phyloP scores from a whole-genome alignment of 2,329 filamentous ascomycete genomes.

The Ceratocystis huliohia region DNA sequence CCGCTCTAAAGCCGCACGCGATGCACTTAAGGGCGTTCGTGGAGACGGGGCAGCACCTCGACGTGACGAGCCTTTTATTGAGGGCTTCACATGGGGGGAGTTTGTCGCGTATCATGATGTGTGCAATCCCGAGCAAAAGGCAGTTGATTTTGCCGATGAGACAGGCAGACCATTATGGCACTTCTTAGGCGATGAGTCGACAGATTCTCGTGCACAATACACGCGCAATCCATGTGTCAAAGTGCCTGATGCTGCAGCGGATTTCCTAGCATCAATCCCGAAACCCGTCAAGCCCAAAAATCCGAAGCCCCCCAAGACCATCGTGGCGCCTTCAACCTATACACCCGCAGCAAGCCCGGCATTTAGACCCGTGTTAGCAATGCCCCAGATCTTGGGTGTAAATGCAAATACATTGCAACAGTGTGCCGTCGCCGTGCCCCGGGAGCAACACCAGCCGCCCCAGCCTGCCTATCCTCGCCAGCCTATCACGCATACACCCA shows the following conservation, averaged over 20 bases:
- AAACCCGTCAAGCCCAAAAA: slow-evolving; percentile 34
- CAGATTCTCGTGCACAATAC: slow-evolving; percentile 82
- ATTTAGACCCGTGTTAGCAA: background rate
- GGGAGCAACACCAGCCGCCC: background rate
- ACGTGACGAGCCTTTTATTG: slow-evolving; percentile 53
- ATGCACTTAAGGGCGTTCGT: slow-evolving; percentile 49
- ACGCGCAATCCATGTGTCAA: slow-evolving; percentile 56
- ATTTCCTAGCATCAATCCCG: slow-evolving; percentile 58
- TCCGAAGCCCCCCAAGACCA: slow-evolving; percentile 16
- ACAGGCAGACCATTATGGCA: slow-evolving; percentile 54
- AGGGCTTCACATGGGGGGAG: slow-evolving; percentile 63
- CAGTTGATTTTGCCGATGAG: slow-evolving; percentile 31
- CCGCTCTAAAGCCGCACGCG: slow-evolving; percentile 47
- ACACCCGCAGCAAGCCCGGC: background rate
- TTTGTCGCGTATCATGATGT: slow-evolving; percentile 50
- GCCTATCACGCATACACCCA: background rate
- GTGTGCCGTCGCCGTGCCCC: background rate
- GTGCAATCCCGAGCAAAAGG: slow-evolving; percentile 23
- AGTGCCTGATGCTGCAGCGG: slow-evolving; percentile 55
- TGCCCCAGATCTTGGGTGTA: background rate
- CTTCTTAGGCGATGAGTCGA: slow-evolving; percentile 75
- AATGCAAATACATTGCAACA: background rate
- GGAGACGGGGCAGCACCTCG: slow-evolving; percentile 48
- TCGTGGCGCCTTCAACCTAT: background rate
- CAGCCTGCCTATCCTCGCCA: background rate